These are phyloP conservation scores for Hypsizygus marmoreus DNA, from an alignment of 768 basidiomycete species.

Conservation along the genomic window DNA sequence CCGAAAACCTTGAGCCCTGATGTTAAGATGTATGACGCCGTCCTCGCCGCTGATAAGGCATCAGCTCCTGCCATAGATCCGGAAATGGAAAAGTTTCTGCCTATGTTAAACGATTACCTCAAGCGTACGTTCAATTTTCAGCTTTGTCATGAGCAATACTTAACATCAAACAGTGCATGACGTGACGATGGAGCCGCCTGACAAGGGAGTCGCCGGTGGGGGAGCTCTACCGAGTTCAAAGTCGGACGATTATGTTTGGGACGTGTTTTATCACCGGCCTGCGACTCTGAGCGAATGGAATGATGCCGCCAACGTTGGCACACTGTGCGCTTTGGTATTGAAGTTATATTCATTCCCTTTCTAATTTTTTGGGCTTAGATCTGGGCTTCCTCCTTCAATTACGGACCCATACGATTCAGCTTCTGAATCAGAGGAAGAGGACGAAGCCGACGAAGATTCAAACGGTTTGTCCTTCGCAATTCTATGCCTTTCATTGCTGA, in stretches of 20 bases:
- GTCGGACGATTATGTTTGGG: slow-evolving; percentile 75
- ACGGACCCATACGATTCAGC: slow-evolving; percentile 59
- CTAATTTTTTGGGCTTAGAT: slow-evolving; percentile 36
- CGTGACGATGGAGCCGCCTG: slow-evolving; percentile 17
- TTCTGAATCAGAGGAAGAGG: slow-evolving; percentile 67
- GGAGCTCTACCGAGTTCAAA: slow-evolving; percentile 5
- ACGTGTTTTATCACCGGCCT: slow-evolving; percentile 78
- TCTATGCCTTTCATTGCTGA: not conserved
- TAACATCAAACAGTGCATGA: slow-evolving; percentile 30
- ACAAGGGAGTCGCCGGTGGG: slow-evolving; percentile 5
- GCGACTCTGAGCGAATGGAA: slow-evolving; percentile 62
- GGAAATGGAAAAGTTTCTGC: slow-evolving; percentile 78
- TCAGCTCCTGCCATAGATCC: slow-evolving; percentile 39
- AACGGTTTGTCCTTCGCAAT: slow-evolving; percentile 53
- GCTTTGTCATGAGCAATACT: not conserved
- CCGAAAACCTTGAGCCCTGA: slow-evolving; percentile 33
- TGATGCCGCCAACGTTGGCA: slow-evolving; percentile 57
- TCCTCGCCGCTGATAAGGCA: slow-evolving; percentile 42
- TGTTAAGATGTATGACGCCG: slow-evolving; percentile 75
- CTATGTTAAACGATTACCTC: slow-evolving; percentile 76
- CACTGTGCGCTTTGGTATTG: slow-evolving; percentile 50
- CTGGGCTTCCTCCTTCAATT: slow-evolving; percentile 61
- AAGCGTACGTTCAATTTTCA: slow-evolving; percentile 43
- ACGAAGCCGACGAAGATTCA: slow-evolving; percentile 83
- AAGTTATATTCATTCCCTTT: slow-evolving; percentile 1